Evolutionary conservation across 805 yeast genomes (phyloP), one percentile per base, ranked within the genome.

Genomic region (Candida berthetii): DNA sequence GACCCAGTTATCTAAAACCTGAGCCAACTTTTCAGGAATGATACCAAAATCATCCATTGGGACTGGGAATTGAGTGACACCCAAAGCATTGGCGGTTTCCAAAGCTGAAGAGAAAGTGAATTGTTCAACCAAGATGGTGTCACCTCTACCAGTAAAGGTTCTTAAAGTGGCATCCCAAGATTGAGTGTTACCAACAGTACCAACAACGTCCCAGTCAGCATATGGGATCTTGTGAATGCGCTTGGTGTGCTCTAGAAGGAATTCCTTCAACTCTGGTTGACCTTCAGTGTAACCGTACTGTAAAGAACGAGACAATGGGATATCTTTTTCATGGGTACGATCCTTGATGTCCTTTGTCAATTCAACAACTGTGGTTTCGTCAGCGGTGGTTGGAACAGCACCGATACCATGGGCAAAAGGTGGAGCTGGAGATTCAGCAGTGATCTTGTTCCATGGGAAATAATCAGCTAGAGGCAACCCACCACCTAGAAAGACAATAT

Each of bases 241-340:
- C 44, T 74, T 63, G 37, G 87, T 84, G 71, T 93, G 99, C 49
- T 84, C 88, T 54, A 65, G 80, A 52, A 91, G 58, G 64, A 84
- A 91, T 3, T 68, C 57, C 36, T 79, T 53, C 35, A 91, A 57
- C 52, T 84, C 89, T 7, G 81, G 76, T 48, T 82, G 86, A 40
- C 99, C 99, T 47, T 75, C 78, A 43, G 96, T 80, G 64, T 58
- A 65, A 35, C 99, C 98, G 65, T 93, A 93, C 69, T 93, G 99
- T 63, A 93, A 73, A n/a, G 96, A 79, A 55, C 85, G 76, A 18
- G 85, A 72, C 52, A 93, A 74, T 41, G 90, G 93, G 44, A 90
- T 70, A 53, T 82, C 87, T 31, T 58, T 65, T 31, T 71, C 70
- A 52, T 65, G 68, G 25, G 69, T 68, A 9, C 65, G 62, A 37